phyloP scores from a whole-genome alignment of 192 early-diverging fungal species.

The Coemansia sp. region DNA sequence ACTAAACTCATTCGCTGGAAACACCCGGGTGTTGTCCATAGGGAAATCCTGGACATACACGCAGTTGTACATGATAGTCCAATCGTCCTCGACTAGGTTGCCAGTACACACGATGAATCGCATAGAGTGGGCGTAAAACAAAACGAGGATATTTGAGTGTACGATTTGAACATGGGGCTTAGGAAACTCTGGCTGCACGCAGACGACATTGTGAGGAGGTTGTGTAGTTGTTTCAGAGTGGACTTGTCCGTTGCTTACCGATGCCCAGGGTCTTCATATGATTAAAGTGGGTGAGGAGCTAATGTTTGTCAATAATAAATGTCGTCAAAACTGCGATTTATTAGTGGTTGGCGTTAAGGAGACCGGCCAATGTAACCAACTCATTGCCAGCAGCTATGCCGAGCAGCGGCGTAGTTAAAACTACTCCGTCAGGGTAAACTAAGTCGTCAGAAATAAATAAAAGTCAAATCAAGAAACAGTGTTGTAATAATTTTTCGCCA shows the following conservation, averaged over 20 bases:
- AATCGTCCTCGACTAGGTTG: slow-evolving; percentile 26
- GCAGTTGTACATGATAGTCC: slow-evolving; percentile 33
- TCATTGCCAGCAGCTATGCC: not conserved
- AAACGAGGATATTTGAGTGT: slow-evolving; percentile 33
- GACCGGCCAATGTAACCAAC: slow-evolving; percentile 2
- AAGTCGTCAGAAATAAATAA: not conserved
- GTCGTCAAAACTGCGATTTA: slow-evolving; percentile 16
- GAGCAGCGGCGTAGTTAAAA: slow-evolving; percentile 14
- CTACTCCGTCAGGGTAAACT: slow-evolving; percentile 7
- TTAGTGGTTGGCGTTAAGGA: slow-evolving; percentile 14
- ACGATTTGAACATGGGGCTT: slow-evolving; percentile 21
- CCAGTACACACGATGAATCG: slow-evolving; percentile 24
- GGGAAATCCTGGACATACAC: slow-evolving; percentile 37
- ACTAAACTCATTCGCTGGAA: slow-evolving; percentile 28
- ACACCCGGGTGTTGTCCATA: not conserved
- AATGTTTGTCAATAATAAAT: slow-evolving; percentile 20
- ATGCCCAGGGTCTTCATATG: not conserved
- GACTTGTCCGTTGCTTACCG: slow-evolving; percentile 1
- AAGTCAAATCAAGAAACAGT: not conserved
- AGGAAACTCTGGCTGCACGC: slow-evolving; percentile 11
- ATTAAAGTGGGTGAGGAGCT: slow-evolving; percentile 15
- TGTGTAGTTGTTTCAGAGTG: not conserved
- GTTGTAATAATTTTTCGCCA: not conserved
- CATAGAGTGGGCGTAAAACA: slow-evolving; percentile 14
- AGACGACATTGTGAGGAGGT: not conserved